Base-by-base conservation (phyloP, 257 asterid genomes). In the Schizonepeta tenuifolia region DNA sequence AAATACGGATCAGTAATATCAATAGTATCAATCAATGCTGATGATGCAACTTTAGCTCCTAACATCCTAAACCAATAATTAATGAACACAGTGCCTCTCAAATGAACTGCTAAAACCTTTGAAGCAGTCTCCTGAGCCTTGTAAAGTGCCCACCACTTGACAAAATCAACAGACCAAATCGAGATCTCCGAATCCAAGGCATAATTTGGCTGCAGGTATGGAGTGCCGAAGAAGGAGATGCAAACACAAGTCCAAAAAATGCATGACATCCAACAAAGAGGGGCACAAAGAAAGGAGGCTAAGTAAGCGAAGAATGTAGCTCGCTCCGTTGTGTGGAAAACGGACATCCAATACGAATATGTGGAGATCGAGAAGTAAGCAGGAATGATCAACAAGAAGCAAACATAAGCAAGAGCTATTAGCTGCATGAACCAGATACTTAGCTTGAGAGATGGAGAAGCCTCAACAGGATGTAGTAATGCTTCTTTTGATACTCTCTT, bases 131-230 rank as follows among this genome's bases (percentile, higher is more conserved):
- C 95, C 62, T 85, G 89, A 60, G 69, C 89, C 76, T 88, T 90
- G 81, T 86, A 81, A 26, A 90, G 87, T 35, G 96, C 83, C 96
- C 92, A 88, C 96, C 96, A 88, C 72, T 86, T 90, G 15, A 84
- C 88, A 31, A 88, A 90, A 44, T 71, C 89, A 14, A 53, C 9
- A 0, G 96, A 84, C 92, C 92, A 88, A n/a, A 84, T 83, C 3
- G 95, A 86, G n/a, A 86, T 65, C 65, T 79, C 86, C 0, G 89
- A 70, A 33, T 67, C 62, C 56, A 86, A 56, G 4, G 86, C 84
- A 26, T 86, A 86, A 69, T 81, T 86, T 67, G 91, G 88, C 78
- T 80, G 81, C 56, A 86, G 77, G 76, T 75, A 83, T 73, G 89
- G 77, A 59, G 79, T 64, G 51, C 89, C 91, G 17, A 80, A 74